Conservation (phyloP, 2,329 filamentous ascomycete species). For the Pestalotiopsis sp. region DNA sequence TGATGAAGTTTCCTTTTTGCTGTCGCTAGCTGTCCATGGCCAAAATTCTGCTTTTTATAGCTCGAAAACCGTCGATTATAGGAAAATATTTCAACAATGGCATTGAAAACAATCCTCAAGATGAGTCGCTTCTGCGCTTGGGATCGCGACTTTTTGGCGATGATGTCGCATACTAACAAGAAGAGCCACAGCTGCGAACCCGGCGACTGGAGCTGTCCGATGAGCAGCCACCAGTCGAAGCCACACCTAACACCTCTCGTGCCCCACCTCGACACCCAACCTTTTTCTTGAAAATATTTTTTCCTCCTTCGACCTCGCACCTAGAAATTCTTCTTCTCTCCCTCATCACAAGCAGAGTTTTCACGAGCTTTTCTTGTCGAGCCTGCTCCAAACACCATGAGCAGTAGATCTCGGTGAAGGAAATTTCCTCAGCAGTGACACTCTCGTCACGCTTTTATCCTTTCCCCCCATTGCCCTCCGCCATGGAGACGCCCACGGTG, state of each 20-base stretch:
- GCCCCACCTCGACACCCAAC: constrained; percentile 3
- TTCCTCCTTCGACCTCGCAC: background rate
- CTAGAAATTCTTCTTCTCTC: background rate
- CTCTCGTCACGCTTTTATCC: background rate
- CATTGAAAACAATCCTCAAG: background rate
- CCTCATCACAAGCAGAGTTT: background rate
- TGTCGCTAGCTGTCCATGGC: constrained; percentile 1
- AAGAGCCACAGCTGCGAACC: background rate
- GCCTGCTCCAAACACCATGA: constrained; percentile 8
- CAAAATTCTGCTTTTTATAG: background rate
- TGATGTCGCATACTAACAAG: background rate
- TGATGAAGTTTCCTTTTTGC: background rate
- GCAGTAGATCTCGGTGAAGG: constrained; percentile 18
- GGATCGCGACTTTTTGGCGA: background rate
- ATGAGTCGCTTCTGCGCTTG: background rate
- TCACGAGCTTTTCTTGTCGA: constrained; percentile 9
- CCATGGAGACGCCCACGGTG: constrained; percentile 16
- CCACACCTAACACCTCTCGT: background rate
- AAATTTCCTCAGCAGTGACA: background rate
- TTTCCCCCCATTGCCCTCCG: background rate
- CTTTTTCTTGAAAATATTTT: constrained; percentile 1
- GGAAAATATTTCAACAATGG: background rate
- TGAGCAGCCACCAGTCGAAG: background rate
- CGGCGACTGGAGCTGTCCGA: background rate
- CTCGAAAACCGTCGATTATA: background rate